Conservation (phyloP, 768 basidiomycete species). For the Postia placenta region DNA sequence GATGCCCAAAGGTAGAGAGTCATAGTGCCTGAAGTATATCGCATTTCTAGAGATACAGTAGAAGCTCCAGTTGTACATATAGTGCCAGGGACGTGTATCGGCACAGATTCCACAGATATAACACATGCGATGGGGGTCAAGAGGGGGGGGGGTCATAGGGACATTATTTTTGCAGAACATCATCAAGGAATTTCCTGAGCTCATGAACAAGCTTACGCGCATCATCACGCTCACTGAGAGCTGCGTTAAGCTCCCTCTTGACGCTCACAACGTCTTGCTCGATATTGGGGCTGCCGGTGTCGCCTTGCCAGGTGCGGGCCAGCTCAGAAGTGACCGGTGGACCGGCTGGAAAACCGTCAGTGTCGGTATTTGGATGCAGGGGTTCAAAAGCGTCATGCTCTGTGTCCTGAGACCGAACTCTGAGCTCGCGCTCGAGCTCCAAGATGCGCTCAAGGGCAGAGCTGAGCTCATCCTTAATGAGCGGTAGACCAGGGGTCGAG, state of each 20-base stretch:
- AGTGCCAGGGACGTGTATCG: neutral
- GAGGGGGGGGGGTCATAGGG: neutral
- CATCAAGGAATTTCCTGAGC: neutral
- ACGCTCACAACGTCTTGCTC: neutral
- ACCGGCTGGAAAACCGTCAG: neutral
- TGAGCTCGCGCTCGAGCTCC: constrained; percentile 4
- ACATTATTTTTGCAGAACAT: neutral
- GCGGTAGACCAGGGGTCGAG: neutral
- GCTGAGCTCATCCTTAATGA: neutral
- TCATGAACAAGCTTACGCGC: constrained; percentile 1
- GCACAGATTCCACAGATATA: neutral
- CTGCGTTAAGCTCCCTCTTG: neutral
- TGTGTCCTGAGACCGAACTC: neutral
- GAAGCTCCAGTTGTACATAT: neutral
- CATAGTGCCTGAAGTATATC: neutral
- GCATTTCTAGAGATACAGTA: neutral
- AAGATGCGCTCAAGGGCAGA: neutral
- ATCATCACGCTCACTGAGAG: neutral
- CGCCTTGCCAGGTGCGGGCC: neutral
- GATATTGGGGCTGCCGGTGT: neutral
- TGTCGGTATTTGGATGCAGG: neutral
- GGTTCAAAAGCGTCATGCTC: too few relatives aligned
- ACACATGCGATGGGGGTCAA: neutral
- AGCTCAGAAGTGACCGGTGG: neutral
- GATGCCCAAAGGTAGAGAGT: neutral